These are phyloP conservation scores for Aspergillus egyptiacus DNA, from an alignment of 495 filamentous ascomycete species.

Conservation along the genomic window DNA sequence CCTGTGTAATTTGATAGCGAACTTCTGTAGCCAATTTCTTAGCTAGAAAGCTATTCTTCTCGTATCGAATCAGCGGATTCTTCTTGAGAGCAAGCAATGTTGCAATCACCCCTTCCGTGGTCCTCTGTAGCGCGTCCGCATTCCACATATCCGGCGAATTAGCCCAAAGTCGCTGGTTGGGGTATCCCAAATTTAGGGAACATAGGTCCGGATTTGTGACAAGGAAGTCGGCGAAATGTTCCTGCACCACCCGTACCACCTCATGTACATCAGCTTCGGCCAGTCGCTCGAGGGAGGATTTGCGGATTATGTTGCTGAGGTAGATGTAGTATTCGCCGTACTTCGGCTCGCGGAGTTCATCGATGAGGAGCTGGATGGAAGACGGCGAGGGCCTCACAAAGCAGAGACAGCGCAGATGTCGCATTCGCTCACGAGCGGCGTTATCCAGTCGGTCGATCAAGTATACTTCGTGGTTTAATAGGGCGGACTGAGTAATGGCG, in stretches of 20 bases:
- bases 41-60: slow-evolving; percentile 82
- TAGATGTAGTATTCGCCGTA: slow-evolving; percentile 97
- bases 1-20: slow-evolving; percentile 86
- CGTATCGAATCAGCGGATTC: slow-evolving; percentile 89
- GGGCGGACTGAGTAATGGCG: slow-evolving; percentile 87
- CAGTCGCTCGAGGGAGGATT: slow-evolving; percentile 88
- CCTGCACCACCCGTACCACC: slow-evolving; percentile 85
- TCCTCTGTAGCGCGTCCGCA: slow-evolving; percentile 72
- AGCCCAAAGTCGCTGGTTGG: slow-evolving; percentile 68
- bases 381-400: slow-evolving; percentile 88
- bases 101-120: slow-evolving; percentile 80
- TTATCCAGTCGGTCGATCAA: slow-evolving; percentile 96
- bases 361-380: slow-evolving; percentile 87
- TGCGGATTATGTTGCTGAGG: slow-evolving; percentile 95
- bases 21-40: slow-evolving; percentile 92
- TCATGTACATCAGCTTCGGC: slow-evolving; percentile 98
- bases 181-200: slow-evolving; percentile 69
- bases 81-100: slow-evolving; percentile 85
- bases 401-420: slow-evolving; percentile 87
- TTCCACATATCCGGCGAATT: slow-evolving; percentile 83
- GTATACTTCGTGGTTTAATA: slow-evolving; percentile 97
- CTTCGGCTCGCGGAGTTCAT: slow-evolving; percentile 92
- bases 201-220: slow-evolving; percentile 94
- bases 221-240: slow-evolving; percentile 92
- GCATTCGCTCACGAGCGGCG: slow-evolving; percentile 88